These are phyloP conservation scores for Fusarium udum DNA, from an alignment of 2,329 filamentous ascomycete species.

Conservation along the genomic window DNA sequence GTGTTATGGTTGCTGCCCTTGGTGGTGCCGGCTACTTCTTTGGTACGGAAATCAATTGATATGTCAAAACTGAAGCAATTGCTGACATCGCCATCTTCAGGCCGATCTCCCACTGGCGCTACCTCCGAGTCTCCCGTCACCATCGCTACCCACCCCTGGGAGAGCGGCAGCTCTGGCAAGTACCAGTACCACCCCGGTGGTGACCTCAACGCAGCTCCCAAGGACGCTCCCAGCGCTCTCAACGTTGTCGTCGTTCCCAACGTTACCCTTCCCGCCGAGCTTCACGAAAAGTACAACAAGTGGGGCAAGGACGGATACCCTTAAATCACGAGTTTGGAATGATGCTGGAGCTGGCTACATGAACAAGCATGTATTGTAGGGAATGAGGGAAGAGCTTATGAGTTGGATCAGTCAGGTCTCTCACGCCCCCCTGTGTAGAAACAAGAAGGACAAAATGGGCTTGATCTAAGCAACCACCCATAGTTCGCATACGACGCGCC, in stretches of 20 bases:
- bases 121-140: constrained; percentile 83
- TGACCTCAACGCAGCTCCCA: constrained; percentile 77
- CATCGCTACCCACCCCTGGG: constrained; percentile 91
- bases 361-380: constrained; percentile 21
- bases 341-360: constrained; percentile 19
- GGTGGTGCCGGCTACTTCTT: constrained; percentile 91
- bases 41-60: constrained; percentile 59
- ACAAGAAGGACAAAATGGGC: constrained; percentile 39
- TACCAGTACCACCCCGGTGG: constrained; percentile 87
- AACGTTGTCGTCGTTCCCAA: constrained; percentile 95
- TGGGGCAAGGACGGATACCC: constrained; percentile 96
- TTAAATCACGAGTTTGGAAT: constrained; percentile 49
- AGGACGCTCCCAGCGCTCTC: constrained; percentile 92
- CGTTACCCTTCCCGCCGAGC: constrained; percentile 88
- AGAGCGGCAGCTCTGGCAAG: constrained; percentile 73
- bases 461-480: constrained; percentile 38
- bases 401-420: constrained; percentile 18
- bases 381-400: constrained; percentile 16
- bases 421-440: constrained; percentile 26
- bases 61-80: constrained; percentile 3
- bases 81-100: constrained; percentile 54
- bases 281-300: constrained; percentile 99
- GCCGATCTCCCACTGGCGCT: constrained; percentile 83
- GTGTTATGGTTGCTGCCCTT: constrained; percentile 89
- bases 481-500: constrained; percentile 39